Percentiles rank a stretch among this genome's conserved stretches.
phyloP scores from a whole-genome alignment of 2,329 filamentous ascomycete genomes.

The Hypomyces rosellus region DNA sequence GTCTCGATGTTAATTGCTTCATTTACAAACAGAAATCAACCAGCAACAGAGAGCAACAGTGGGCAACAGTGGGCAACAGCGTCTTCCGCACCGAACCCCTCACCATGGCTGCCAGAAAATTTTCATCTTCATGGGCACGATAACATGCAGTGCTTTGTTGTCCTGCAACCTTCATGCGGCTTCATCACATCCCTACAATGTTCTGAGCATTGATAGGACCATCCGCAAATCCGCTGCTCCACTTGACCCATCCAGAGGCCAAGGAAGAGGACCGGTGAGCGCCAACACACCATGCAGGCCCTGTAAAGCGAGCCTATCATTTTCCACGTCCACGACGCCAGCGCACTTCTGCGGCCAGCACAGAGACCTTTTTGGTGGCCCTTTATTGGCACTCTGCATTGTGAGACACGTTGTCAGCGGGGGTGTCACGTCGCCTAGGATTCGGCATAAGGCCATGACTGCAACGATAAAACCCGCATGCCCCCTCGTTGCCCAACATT shows the following conservation, averaged over 20 bases:
- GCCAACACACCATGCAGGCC: constrained; percentile 25
- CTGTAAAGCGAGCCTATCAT: constrained; percentile 34
- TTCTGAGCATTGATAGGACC: constrained; percentile 38
- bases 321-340: constrained; percentile 35
- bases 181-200: constrained; percentile 27
- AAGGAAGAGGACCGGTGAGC: constrained; percentile 34
- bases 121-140: constrained; percentile 11
- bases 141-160: constrained; percentile 37
- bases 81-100: neutral
- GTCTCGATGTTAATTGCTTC: too few species aligned
- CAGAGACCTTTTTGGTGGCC: constrained; percentile 29
- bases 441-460: constrained; percentile 22
- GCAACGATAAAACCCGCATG: constrained; percentile 44
- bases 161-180: constrained; percentile 39
- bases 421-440: constrained; percentile 17
- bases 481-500: constrained; percentile 38
- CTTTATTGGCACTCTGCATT: constrained; percentile 12
- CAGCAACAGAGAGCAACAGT: neutral
- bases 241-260: constrained; percentile 27
- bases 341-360: constrained; percentile 43
- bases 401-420: constrained; percentile 19
- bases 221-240: constrained; percentile 22
- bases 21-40: neutral
- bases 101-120: constrained; percentile 2
- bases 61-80: neutral